A percentile compares a stretch with the other conserved stretches of the same genome.
Evolutionary conservation across 2,329 filamentous ascomycete species (phyloP).

Genomic region (Calycina herbarum): DNA sequence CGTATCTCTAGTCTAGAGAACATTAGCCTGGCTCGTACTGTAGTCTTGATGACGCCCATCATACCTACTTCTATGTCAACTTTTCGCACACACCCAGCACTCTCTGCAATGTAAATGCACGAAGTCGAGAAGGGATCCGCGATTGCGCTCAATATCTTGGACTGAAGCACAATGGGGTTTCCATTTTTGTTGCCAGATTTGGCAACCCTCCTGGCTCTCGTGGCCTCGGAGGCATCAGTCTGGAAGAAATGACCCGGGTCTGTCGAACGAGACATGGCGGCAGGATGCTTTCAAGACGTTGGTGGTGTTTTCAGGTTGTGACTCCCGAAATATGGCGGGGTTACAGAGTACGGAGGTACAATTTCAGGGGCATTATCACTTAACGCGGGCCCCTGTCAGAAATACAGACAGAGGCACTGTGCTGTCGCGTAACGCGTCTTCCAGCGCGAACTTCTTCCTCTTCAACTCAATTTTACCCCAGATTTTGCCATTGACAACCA

Average conservation of each 20-base stretch:
- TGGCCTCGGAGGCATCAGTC: slow-evolving; percentile 56
- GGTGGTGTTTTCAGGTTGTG: background rate
- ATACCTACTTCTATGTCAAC: slow-evolving; percentile 73
- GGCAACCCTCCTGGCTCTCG: slow-evolving; percentile 61
- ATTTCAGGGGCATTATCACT: slow-evolving; percentile 21
- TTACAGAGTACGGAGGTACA: background rate
- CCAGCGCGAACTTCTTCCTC: slow-evolving; percentile 22
- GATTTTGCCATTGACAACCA: slow-evolving; percentile 16
- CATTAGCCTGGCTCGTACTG: slow-evolving; percentile 12
- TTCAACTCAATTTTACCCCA: slow-evolving; percentile 16
- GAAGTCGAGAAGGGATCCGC: slow-evolving; percentile 62
- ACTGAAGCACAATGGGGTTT: slow-evolving; percentile 74
- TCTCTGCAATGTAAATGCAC: slow-evolving; percentile 79
- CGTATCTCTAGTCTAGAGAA: slow-evolving; percentile 42
- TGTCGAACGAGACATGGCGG: slow-evolving; percentile 63
- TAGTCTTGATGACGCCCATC: background rate
- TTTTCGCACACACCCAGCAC: slow-evolving; percentile 74
- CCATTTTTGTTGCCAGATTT: slow-evolving; percentile 78
- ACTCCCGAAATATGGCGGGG: background rate
- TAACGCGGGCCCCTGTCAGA: too few species aligned
- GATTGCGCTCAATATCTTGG: slow-evolving; percentile 79
- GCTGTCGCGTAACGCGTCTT: slow-evolving; percentile 27
- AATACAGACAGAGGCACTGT: too few species aligned
- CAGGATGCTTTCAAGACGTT: background rate
- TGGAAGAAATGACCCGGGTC: slow-evolving; percentile 88